Percentiles rank a stretch among this genome's conserved stretches.
phyloP scores from a whole-genome alignment of 176 grass and related monocot genomes.

The Lolium multiflorum region DNA sequence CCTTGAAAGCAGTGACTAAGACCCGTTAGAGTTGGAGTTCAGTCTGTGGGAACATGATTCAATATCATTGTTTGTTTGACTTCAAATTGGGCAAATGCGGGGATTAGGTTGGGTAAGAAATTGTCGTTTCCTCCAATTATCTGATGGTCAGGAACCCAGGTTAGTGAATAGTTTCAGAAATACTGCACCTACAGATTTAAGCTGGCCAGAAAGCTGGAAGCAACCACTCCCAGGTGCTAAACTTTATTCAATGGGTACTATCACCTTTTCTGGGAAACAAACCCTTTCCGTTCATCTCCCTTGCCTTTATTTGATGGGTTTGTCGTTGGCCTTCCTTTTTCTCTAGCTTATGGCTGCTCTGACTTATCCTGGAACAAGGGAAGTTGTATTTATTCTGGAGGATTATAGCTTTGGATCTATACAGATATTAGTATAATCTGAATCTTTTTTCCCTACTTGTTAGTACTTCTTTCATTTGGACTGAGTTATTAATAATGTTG shows the following conservation, averaged over 20 bases:
- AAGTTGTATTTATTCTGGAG: constrained; percentile 18
- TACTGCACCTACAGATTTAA: constrained; percentile 33
- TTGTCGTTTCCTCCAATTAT: constrained; percentile 44
- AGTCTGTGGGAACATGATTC: constrained; percentile 42
- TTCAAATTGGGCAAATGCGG: constrained; percentile 45
- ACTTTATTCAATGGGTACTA: constrained; percentile 15
- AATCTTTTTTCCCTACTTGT: constrained; percentile 8
- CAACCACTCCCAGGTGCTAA: constrained; percentile 17
- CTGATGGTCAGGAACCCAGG: constrained; percentile 46
- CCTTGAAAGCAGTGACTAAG: constrained; percentile 53
- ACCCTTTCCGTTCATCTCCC: constrained; percentile 13
- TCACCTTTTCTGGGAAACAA: neutral
- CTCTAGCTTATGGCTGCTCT: constrained; percentile 30
- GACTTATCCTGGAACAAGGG: constrained; percentile 21
- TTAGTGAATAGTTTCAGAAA: constrained; percentile 57
- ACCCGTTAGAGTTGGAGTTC: constrained; percentile 55
- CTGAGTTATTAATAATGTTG: constrained; percentile 54
- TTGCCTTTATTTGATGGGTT: constrained; percentile 20
- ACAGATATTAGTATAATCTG: constrained; percentile 32
- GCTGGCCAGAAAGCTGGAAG: constrained; percentile 35
- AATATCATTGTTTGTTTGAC: constrained; percentile 53
- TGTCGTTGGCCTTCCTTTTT: constrained; percentile 34
- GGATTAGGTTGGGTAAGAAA: constrained; percentile 57
- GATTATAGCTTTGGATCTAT: constrained; percentile 33
- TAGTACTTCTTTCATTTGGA: constrained; percentile 51